Percentiles rank a stretch among this genome's conserved stretches.
phyloP scores from a whole-genome alignment of 768 basidiomycete species.

The Pleurotus salmoneostramineus region DNA sequence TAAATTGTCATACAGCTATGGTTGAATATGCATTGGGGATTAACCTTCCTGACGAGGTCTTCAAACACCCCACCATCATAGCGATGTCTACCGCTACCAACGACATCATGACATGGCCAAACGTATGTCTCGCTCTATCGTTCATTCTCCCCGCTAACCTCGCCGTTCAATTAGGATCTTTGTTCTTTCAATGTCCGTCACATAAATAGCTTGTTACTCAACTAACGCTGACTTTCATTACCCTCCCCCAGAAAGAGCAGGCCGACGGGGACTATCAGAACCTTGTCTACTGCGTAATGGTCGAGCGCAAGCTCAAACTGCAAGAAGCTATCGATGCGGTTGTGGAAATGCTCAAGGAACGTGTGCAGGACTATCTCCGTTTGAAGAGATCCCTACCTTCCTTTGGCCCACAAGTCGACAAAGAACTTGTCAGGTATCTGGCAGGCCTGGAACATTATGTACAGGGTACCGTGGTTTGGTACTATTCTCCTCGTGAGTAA shows the following conservation, averaged over 20 bases:
- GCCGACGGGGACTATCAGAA: constrained; percentile 23
- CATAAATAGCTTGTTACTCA: background rate
- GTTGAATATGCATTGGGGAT: constrained; percentile 15
- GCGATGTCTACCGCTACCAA: constrained; percentile 16
- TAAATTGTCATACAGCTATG: too few relatives aligned
- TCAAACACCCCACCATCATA: constrained; percentile 12
- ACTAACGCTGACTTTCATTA: background rate
- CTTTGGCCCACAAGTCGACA: constrained; percentile 17
- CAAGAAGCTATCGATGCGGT: constrained; percentile 20
- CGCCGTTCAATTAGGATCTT: constrained; percentile 13
- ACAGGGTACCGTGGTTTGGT: constrained; percentile 14
- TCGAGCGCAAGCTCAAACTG: constrained; percentile 18
- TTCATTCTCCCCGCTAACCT: constrained; percentile 1
- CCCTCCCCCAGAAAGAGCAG: constrained; percentile 21
- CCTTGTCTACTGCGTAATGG: constrained; percentile 19
- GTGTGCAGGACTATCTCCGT: constrained; percentile 17
- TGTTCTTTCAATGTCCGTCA: constrained; percentile 19
- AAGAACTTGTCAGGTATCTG: constrained; percentile 7
- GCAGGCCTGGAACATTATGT: constrained; percentile 14
- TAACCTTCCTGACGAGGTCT: constrained; percentile 13
- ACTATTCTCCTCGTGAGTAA: constrained; percentile 7
- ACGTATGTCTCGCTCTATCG: constrained; percentile 8
- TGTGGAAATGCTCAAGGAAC: constrained; percentile 16
- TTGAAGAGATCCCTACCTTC: constrained; percentile 18
- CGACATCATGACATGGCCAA: constrained; percentile 20